Evolutionary conservation across 1,284 basidiomycete species (phyloP), one percentile per base, ranked within the genome.

Genomic region (Boletus sp.): DNA sequence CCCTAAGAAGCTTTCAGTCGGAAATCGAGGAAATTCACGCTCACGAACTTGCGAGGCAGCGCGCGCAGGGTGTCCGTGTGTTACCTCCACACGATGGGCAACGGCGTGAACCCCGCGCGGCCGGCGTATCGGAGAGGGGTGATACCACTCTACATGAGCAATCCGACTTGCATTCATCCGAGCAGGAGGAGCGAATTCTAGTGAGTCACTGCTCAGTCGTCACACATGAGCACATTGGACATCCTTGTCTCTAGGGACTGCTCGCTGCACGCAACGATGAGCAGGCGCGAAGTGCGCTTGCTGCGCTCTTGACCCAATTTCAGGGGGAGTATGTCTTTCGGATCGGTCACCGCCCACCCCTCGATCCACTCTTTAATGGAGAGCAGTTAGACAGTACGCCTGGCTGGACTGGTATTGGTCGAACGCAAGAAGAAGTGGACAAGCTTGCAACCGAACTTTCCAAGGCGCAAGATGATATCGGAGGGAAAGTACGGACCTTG

Each of bases 1-100:
- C 78, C 57, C 74, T 91, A 67, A 82, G 82, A 51, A 83, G 77
- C 54, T 91, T 91, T 69, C 89, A 91, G 71, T 80, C 74, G 65
- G 88, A 90, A 73, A 91, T 91, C 60, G 84, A 91, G 60, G 81
- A 86, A 63, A 87, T 91, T 67, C 83, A 84, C 57, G 75, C 80
- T 62, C 81, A 84, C 51, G 86, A 90, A 72, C 72, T 83, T 45
- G 74, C 78, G 31, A 88, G 81, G 71, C 84, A 89, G 63, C 82
- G 85, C 45, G 49, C 48, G 12, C 67, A 64, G 37, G 57, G 47
- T 7, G 8, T 35, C 24, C 52, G 39, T 48, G 46, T 46, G 18
- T 47, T 47, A 31, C 39, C 59, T 35, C 73, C 51, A 15, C 63
- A 76, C 73, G 64, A 80, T 72, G 61, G 66, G 67, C 61, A 67